These are phyloP conservation scores for Leccinum pellstonianum DNA, from an alignment of 768 basidiomycete genomes.

Conservation along the genomic window DNA sequence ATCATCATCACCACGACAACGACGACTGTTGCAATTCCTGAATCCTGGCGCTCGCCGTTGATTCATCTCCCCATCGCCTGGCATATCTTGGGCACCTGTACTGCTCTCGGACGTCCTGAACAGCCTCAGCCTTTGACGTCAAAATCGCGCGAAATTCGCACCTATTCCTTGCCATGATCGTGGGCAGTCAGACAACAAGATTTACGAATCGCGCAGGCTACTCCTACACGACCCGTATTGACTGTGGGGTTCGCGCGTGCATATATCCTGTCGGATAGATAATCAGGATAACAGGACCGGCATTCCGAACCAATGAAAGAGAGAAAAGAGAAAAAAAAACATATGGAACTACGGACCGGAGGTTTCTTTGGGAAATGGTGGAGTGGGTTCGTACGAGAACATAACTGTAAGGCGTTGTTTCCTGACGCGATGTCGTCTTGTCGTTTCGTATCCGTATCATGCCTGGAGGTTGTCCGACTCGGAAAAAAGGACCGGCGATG, in stretches of 20 bases:
- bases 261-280: not conserved
- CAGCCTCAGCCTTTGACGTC: not conserved
- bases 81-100: no score
- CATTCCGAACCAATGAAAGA: not conserved
- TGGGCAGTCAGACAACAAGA: not conserved
- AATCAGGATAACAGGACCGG: conserved; percentile 9
- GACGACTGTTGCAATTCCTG: no score
- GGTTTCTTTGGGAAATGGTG: not conserved
- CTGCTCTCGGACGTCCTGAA: no score
- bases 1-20: no score
- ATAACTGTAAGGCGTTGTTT: not conserved
- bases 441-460: not conserved
- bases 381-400: not conserved
- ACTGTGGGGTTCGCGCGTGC: conserved; percentile 9
- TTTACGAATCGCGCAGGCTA: not conserved
- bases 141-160: not conserved
- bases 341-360: conserved; percentile 4
- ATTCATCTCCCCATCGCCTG: no score
- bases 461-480: not conserved
- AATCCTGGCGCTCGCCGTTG: no score
- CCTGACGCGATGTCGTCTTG: not conserved
- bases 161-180: not conserved
- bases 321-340: not conserved
- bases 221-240: not conserved
- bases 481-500: not conserved